Percentiles rank a stretch among this genome's conserved stretches.
phyloP scores from a whole-genome alignment of 176 grass and related monocot genomes.

The Lolium multiflorum region DNA sequence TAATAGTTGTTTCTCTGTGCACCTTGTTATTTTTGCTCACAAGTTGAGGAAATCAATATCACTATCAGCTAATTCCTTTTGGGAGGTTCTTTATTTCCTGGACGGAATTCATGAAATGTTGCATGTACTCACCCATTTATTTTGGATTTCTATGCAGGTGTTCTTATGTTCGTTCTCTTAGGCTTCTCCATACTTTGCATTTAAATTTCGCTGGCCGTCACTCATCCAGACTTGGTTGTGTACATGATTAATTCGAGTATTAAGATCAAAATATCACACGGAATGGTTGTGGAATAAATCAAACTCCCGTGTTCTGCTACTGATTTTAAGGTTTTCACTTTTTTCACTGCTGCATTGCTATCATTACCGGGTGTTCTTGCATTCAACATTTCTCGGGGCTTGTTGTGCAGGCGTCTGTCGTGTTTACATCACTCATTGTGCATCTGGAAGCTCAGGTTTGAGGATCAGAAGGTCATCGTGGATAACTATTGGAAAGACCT shows the following conservation, averaged over 20 bases:
- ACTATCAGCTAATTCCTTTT: neutral
- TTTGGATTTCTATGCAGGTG: neutral
- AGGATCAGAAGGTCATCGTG: too few relatives aligned
- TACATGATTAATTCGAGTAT: neutral
- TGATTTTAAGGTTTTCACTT: neutral
- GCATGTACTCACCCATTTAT: neutral
- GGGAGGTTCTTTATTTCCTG: neutral
- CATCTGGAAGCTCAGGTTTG: neutral
- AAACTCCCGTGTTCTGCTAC: neutral
- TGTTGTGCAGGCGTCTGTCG: neutral
- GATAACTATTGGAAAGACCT: neutral
- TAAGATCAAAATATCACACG: neutral
- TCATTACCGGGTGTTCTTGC: neutral
- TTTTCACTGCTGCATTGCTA: neutral
- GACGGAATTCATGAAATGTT: neutral
- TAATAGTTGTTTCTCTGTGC: neutral
- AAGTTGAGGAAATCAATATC: neutral
- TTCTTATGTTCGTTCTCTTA: neutral
- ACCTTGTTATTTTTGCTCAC: neutral
- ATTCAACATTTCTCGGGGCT: neutral
- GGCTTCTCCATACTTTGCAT: neutral
- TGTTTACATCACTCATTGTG: neutral
- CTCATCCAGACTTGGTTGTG: neutral
- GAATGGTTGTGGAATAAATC: neutral
- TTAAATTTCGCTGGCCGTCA: neutral